phyloP scores from a whole-genome alignment of 2,329 filamentous ascomycete genomes.

The Xylariaceae sp. region DNA sequence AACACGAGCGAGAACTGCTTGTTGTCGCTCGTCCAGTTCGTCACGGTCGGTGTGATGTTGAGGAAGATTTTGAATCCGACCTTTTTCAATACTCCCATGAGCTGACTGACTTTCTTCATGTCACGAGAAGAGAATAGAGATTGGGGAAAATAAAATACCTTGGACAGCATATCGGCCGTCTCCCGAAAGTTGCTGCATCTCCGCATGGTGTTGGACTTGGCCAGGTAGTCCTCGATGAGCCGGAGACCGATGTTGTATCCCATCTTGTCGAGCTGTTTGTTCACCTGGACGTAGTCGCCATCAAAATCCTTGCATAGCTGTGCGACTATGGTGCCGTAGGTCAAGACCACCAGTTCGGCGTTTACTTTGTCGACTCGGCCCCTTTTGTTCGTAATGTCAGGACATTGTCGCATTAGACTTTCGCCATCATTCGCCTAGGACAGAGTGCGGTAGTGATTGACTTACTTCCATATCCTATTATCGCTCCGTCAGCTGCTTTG shows the following conservation, averaged over 20 bases:
- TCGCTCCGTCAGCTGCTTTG: conserved; percentile 22
- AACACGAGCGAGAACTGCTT: conserved; percentile 96
- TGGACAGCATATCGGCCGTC: conserved; percentile 93
- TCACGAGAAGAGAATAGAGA: too few relatives aligned
- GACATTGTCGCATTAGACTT: too few relatives aligned
- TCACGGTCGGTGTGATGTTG: conserved; percentile 88
- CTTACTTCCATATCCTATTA: conserved; percentile 86
- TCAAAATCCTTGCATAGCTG: conserved; percentile 97
- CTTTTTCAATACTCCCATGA: conserved; percentile 45
- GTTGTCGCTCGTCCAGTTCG: conserved; percentile 93
- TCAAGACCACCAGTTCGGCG: conserved; percentile 92
- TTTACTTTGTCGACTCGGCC: conserved; percentile 97
- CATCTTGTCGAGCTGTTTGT: conserved; percentile 98
- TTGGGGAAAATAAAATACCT: conserved; percentile 55
- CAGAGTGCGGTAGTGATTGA: conserved; percentile 24
- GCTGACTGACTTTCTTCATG: too few relatives aligned
- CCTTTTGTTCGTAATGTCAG: conserved; percentile 45
- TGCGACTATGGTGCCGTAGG: conserved; percentile 94
- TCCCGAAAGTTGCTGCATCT: conserved; percentile 90
- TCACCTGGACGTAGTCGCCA: conserved; percentile 88
- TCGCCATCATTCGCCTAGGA: too few relatives aligned
- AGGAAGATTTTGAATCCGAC: conserved; percentile 99
- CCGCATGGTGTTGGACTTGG: conserved; percentile 85
- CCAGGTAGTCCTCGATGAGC: conserved; percentile 94
- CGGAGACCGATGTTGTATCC: conserved; percentile 97